Evolutionary conservation across 1,139 yeast species (phyloP).

Genomic region (Kodamaea suecica): DNA sequence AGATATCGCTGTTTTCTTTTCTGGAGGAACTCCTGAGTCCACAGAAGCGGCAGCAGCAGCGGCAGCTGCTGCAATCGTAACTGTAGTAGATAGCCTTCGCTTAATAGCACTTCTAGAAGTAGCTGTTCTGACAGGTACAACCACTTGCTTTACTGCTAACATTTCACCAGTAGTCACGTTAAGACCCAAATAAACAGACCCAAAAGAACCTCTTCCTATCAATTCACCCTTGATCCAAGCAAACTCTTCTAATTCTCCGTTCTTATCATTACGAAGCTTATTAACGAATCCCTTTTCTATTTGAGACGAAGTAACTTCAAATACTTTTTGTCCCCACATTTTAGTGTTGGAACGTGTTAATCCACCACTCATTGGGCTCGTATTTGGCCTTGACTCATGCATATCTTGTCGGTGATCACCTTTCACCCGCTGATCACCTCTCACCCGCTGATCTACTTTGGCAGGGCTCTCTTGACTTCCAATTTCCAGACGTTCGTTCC

Average conservation of each 20-base stretch:
- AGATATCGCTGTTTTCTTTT: not conserved
- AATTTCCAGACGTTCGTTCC: constrained; percentile 39
- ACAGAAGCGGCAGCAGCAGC: constrained; percentile 21
- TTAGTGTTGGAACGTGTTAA: constrained; percentile 81
- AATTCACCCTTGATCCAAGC: constrained; percentile 98
- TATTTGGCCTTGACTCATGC: not conserved
- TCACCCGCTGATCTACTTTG: too few relatives aligned
- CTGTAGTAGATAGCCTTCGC: not conserved
- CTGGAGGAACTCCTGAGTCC: constrained; percentile 23
- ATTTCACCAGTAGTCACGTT: constrained; percentile 97
- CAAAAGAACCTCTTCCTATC: constrained; percentile 96
- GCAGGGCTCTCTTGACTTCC: not conserved
- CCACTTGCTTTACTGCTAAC: constrained; percentile 97
- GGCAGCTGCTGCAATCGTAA: constrained; percentile 4
- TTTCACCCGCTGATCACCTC: too few relatives aligned
- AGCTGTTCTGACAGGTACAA: constrained; percentile 44
- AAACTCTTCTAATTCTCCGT: constrained; percentile 75
- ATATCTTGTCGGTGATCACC: not conserved
- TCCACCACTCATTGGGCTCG: constrained; percentile 15
- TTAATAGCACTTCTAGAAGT: constrained; percentile 20
- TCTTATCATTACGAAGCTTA: constrained; percentile 54
- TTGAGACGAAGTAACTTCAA: constrained; percentile 81
- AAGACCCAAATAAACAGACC: constrained; percentile 88
- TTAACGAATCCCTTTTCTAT: constrained; percentile 57
- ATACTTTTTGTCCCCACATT: constrained; percentile 95